Evolutionary conservation across 768 basidiomycete species (phyloP), one percentile per base, ranked within the genome.

Genomic region (Podaxis sp.): DNA sequence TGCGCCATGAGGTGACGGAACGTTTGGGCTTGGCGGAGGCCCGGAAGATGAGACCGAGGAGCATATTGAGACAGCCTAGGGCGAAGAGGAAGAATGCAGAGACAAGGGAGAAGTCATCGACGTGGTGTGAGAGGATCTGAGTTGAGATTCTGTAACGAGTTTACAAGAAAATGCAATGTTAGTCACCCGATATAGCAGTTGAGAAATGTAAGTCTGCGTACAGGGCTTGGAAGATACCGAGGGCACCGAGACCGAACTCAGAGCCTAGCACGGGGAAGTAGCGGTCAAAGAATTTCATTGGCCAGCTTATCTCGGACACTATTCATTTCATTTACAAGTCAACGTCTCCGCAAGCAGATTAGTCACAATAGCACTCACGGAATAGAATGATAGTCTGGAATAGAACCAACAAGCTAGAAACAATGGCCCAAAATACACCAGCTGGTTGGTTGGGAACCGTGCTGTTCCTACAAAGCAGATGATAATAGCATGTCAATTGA

Each of bases 361-460:
- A 57, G 25, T 46, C 27, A 46, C 35, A 61, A 63, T 37, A 36
- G 52, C 25, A 74, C 84, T 65, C 57, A 85, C 84, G 71, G 62
- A 93, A 74, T 56, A 96, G 84, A 55, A 91, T 79, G 67, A 95
- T 70, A 54, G 86, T 81, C 71, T 94, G 88, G 74, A 90, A 87
- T 59, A 92, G 79, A 73, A 95, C 90, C 69, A 96, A 81, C n/a
- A 96, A 74, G 47, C 89, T 85, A 66, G 91, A 88, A 61, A 95
- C 80, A 48, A 95, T 84, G 2, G 92, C 89, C 91, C 93, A 97
- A 74, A 97, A 96, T 23, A 87, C 85, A 27, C 95, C 95, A 5
- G 92, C 95, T 50, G 93, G 79, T 72, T 96, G 94, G 73, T 94
- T 93, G 2, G 94, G 94, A n/a, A 97, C 91, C 0, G 93, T 92